Evolutionary conservation across 1,139 yeast species (phyloP).

Genomic region (Taiozyma sp.): DNA sequence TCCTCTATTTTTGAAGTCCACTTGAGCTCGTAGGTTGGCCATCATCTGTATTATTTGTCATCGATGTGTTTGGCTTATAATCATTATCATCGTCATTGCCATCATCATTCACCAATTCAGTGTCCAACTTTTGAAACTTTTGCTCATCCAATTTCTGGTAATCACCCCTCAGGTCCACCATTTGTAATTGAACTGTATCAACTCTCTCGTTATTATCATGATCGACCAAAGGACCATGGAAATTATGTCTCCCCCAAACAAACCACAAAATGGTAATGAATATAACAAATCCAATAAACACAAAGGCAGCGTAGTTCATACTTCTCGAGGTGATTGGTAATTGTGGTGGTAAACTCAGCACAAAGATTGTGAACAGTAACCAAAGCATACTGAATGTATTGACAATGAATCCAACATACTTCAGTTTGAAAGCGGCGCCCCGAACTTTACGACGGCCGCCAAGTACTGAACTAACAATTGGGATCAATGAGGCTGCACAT

Average conservation of each 20-base stretch:
- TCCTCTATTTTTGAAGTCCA: not conserved
- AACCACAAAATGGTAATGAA: slow-evolving; percentile 47
- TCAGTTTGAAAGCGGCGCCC: slow-evolving; percentile 68
- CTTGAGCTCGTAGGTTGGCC: not conserved
- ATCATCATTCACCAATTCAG: slow-evolving; percentile 6
- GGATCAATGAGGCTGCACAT: slow-evolving; percentile 73
- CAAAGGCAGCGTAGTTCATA: slow-evolving; percentile 75
- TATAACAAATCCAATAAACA: slow-evolving; percentile 43
- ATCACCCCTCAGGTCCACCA: slow-evolving; percentile 10
- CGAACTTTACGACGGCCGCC: slow-evolving; percentile 56
- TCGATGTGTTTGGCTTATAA: not conserved
- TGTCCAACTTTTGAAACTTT: slow-evolving; percentile 16
- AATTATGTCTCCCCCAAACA: slow-evolving; percentile 54
- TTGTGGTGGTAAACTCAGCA: slow-evolving; percentile 71
- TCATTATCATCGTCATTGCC: no score
- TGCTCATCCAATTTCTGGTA: slow-evolving; percentile 20
- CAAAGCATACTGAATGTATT: slow-evolving; percentile 57
- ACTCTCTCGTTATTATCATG: slow-evolving; percentile 35
- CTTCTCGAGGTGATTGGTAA: slow-evolving; percentile 54
- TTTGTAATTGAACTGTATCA: slow-evolving; percentile 13
- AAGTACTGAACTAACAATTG: slow-evolving; percentile 57
- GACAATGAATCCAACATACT: slow-evolving; percentile 59
- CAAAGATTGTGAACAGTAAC: slow-evolving; percentile 52
- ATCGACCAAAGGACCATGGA: slow-evolving; percentile 62
- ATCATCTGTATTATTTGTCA: not conserved